Evolutionary conservation across 768 basidiomycete genomes (phyloP).

Genomic region (Tricholoma flavovirens): DNA sequence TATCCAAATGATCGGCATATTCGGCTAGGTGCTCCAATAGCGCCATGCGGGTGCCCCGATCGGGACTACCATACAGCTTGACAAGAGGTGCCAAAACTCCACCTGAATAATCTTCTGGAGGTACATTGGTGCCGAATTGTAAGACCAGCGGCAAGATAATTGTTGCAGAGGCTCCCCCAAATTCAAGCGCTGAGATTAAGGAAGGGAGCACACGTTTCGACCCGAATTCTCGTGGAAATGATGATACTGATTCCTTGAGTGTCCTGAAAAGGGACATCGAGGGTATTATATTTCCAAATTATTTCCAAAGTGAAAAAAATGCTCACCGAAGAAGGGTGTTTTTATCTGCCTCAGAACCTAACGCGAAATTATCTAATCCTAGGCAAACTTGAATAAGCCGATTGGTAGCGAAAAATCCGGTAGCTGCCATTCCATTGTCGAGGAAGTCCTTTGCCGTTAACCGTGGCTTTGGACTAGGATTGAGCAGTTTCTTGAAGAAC

Average conservation of each 20-base stretch:
- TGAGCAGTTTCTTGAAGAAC: conserved; percentile 81
- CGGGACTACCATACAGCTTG: conserved; percentile 82
- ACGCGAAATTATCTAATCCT: conserved; percentile 79
- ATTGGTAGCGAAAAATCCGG: conserved; percentile 82
- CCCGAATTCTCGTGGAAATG: conserved; percentile 83
- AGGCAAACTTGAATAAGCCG: conserved; percentile 78
- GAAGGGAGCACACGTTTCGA: conserved; percentile 86
- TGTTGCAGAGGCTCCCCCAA: conserved; percentile 70
- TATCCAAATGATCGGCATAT: conserved; percentile 84
- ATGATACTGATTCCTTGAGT: conserved; percentile 71
- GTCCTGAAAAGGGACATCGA: conserved; percentile 34
- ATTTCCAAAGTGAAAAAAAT: not conserved
- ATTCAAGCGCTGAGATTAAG: conserved; percentile 71
- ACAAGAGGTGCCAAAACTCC: conserved; percentile 73
- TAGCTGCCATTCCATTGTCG: conserved; percentile 71
- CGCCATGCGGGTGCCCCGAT: conserved; percentile 92
- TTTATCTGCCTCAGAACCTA: conserved; percentile 81
- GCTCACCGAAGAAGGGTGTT: conserved; percentile 58
- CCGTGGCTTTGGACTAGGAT: conserved; percentile 80
- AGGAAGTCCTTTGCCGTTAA: conserved; percentile 74
- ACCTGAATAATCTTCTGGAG: conserved; percentile 64
- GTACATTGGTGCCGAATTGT: conserved; percentile 66
- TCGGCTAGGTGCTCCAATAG: conserved; percentile 80
- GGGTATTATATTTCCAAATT: conserved; percentile 6
- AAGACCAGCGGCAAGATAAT: conserved; percentile 81